Base-by-base conservation (phyloP, 768 basidiomycete genomes). In the Pleurotus sapidus region DNA sequence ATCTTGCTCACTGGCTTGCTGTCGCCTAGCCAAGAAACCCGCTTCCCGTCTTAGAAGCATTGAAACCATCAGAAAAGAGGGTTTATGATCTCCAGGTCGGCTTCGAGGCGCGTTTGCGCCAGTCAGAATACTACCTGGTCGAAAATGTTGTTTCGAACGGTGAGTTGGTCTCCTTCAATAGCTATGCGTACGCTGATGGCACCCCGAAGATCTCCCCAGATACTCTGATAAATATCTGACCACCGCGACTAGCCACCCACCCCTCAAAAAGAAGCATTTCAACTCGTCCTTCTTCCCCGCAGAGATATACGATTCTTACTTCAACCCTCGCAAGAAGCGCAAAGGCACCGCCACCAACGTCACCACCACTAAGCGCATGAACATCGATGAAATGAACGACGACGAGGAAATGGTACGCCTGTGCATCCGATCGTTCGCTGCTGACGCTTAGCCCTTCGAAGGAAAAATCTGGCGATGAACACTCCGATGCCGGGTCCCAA, bases 181-280 rank as follows among this genome's bases (percentile, higher is more conserved):
- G 7, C 15, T 14, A 80, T 80, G 55, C 12, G 24, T 30, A 42
- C n/a, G 37, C 27, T 37, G 7, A 57, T 37, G 51, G 27, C 40
- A 27, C 15, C 47, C 46, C 17, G 17, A 60, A 90, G 92, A 91
- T 43, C 72, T 93, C 3, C 84, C 88, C 43, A 84, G 89, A 25
- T 94, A 92, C 67, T 91, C 90, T 15, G 92, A 94, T 71, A 91
- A 89, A 70, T 92, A 93, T 68, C 80, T 86, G 5, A 83, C 86
- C 2, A 84, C 84, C 6, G 68, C 75, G 5, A 65, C 78, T 5
- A 78, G 80, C 1, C 85, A 86, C 57, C 89, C 91, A 9, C 74
- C 80, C 39, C 75, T 94, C 58, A 88, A 86, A 67, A 79, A 84
- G 49, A 84, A 80, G 61, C 85, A 90, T 24, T 72, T 94, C 3